Evolutionary conservation across 768 basidiomycete genomes (phyloP), one percentile per base, ranked within the genome.

Genomic region (Cystobasidiopsis lactophilus): DNA sequence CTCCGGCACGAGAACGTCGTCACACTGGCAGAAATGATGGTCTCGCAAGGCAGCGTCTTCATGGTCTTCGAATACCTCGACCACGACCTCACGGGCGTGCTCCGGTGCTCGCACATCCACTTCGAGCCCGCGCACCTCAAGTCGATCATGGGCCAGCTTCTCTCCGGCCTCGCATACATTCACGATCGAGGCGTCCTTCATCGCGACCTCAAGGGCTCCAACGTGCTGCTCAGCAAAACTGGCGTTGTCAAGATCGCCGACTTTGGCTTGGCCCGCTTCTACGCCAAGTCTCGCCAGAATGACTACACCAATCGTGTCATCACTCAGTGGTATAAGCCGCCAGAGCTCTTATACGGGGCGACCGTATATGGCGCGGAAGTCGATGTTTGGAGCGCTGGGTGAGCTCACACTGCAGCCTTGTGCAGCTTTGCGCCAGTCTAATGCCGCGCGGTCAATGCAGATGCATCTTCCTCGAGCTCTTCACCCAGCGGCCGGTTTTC

Each of bases 41-140:
- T 96, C 5, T 85, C 88, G 0, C 83, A 85, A 95, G 91, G 86
- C 54, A 79, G 82, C 45, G 89, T 93, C 39, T 91, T 85, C 68
- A 98, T 98, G 93, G 91, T 99, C 37, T 86, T 96, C 62, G 89
- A 96, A 66, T 99, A 99, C 67, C 84, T 93, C 84, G 88, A 98
- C 62, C 91, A 96, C 64, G 93, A 98, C 64, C 71, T 98, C 51
- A 95, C 89, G 2, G 93, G 93, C 3, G 74, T 96, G 48, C 72
- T 98, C 26, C 83, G 85, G 2, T 89, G 95, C 68, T 82, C 76
- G 1, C 80, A 85, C 62, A 83, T 95, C 61, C 71, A 64, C 37
- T 95, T 99, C 64, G 74, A 76, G 0, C 75, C 78, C 21, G 85
- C 82, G 21, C 82, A 99, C 66, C 72, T 96, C 39, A 99, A 99